Conservation (phyloP, 2,329 filamentous ascomycete genomes). For the Alternaria gansuensis region DNA sequence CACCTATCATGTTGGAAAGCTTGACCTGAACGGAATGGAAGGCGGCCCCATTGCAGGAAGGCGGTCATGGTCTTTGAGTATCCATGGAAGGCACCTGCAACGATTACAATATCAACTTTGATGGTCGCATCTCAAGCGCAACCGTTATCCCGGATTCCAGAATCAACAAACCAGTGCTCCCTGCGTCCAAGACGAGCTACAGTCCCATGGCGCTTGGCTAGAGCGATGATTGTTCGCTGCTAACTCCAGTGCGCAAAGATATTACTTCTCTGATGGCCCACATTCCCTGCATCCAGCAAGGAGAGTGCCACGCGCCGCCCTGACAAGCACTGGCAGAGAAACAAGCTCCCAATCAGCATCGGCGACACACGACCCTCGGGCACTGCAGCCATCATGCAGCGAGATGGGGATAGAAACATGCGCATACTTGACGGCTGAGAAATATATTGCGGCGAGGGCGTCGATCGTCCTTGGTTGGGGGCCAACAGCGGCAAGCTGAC, state of each 20-base stretch:
- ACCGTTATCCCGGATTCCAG: neutral
- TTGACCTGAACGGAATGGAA: neutral
- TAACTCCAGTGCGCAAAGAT: neutral
- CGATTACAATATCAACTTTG: neutral
- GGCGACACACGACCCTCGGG: conserved; percentile 12
- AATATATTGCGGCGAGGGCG: conserved; percentile 26
- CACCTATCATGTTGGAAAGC: neutral
- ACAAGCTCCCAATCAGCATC: conserved; percentile 30
- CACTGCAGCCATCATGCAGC: conserved; percentile 26
- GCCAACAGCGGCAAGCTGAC: conserved; percentile 23
- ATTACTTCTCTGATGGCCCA: neutral
- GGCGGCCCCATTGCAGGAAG: neutral
- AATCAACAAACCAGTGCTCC: conserved; percentile 4
- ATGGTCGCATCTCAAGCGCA: neutral
- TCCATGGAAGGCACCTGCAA: neutral
- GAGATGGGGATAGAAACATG: conserved; percentile 22
- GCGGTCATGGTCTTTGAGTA: neutral
- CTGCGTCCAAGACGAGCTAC: conserved; percentile 2
- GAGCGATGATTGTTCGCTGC: conserved; percentile 12
- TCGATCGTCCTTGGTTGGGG: conserved; percentile 6
- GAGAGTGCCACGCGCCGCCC: conserved; percentile 6
- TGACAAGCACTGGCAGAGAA: conserved; percentile 16
- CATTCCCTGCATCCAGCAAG: conserved; percentile 1
- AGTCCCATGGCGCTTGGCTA: conserved; percentile 16
- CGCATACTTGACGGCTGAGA: conserved; percentile 14